These are phyloP conservation scores for Apiospora marii DNA, from an alignment of 2,329 filamentous ascomycete species.

Conservation along the genomic window DNA sequence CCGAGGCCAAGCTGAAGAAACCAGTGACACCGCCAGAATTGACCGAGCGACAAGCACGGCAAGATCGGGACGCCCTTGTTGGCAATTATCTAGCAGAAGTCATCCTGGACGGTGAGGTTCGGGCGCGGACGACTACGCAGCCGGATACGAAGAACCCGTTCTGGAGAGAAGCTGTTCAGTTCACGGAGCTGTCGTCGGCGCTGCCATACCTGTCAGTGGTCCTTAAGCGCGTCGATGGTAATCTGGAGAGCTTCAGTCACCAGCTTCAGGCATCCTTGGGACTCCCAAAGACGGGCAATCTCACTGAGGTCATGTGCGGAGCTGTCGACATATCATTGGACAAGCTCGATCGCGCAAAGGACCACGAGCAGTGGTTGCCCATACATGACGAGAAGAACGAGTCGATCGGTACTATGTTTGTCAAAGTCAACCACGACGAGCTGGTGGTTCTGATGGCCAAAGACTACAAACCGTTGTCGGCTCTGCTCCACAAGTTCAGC, in stretches of 20 bases:
- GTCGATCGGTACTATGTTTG: slow-evolving; percentile 81
- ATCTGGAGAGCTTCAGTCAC: slow-evolving; percentile 54
- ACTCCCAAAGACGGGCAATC: slow-evolving; percentile 50
- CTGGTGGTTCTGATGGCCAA: slow-evolving; percentile 85
- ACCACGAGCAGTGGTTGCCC: slow-evolving; percentile 88
- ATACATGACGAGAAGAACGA: slow-evolving; percentile 80
- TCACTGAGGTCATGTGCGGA: slow-evolving; percentile 66
- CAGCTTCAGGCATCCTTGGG: slow-evolving; percentile 53
- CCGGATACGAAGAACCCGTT: slow-evolving; percentile 76
- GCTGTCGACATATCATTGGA: slow-evolving; percentile 85
- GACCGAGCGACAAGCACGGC: slow-evolving; percentile 42
- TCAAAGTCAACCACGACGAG: slow-evolving; percentile 86
- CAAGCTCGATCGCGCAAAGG: slow-evolving; percentile 77
- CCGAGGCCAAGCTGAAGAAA: slow-evolving; percentile 67
- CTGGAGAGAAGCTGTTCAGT: slow-evolving; percentile 84
- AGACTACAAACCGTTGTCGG: slow-evolving; percentile 84
- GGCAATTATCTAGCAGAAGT: slow-evolving; percentile 84
- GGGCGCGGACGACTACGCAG: slow-evolving; percentile 78
- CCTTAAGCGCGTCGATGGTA: slow-evolving; percentile 70
- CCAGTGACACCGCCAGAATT: slow-evolving; percentile 37
- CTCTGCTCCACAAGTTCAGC: slow-evolving; percentile 84
- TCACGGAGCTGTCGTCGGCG: slow-evolving; percentile 74
- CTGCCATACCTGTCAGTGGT: slow-evolving; percentile 75
- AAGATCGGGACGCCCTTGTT: slow-evolving; percentile 54
- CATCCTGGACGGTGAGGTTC: slow-evolving; percentile 79